phyloP scores from a whole-genome alignment of 2,329 filamentous ascomycete genomes.

The Alternaria hordeiaustralica region DNA sequence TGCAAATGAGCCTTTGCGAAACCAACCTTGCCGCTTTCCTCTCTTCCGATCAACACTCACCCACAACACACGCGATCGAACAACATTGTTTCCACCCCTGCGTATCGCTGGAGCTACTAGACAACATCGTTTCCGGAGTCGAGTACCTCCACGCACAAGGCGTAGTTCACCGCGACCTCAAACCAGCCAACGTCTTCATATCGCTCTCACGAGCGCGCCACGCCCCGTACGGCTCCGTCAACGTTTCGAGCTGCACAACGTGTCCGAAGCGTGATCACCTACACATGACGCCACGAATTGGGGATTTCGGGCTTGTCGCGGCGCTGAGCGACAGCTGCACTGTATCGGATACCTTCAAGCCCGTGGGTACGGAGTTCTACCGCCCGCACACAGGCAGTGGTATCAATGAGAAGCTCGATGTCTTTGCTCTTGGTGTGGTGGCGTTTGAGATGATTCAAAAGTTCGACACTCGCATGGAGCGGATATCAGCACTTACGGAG shows the following conservation, averaged over 20 bases:
- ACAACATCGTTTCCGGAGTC: constrained; percentile 66
- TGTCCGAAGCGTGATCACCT: constrained; percentile 50
- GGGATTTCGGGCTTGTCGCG: constrained; percentile 71
- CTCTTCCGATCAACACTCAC: constrained; percentile 31
- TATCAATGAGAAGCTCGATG: constrained; percentile 62
- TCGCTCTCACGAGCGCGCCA: constrained; percentile 51
- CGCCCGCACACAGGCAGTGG: constrained; percentile 53
- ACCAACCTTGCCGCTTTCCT: constrained; percentile 67
- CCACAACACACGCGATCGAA: constrained; percentile 24
- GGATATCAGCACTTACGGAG: constrained; percentile 42
- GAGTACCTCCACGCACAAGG: constrained; percentile 68
- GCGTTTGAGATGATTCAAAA: constrained; percentile 66
- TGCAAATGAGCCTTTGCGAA: constrained; percentile 72
- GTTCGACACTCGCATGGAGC: constrained; percentile 54
- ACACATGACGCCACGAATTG: constrained; percentile 66
- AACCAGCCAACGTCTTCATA: constrained; percentile 72
- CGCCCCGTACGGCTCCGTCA: constrained; percentile 53
- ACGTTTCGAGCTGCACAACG: constrained; percentile 54
- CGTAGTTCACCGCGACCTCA: constrained; percentile 71
- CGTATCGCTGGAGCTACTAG: constrained; percentile 64
- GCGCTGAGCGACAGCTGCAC: constrained; percentile 53
- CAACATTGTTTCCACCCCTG: constrained; percentile 69
- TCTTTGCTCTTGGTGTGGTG: constrained; percentile 68
- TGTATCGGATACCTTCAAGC: constrained; percentile 41
- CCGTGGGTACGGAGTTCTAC: constrained; percentile 69